These are phyloP conservation scores for Prosopis cineraria DNA, from an alignment of 306 rosid species.

Conservation along the genomic window DNA sequence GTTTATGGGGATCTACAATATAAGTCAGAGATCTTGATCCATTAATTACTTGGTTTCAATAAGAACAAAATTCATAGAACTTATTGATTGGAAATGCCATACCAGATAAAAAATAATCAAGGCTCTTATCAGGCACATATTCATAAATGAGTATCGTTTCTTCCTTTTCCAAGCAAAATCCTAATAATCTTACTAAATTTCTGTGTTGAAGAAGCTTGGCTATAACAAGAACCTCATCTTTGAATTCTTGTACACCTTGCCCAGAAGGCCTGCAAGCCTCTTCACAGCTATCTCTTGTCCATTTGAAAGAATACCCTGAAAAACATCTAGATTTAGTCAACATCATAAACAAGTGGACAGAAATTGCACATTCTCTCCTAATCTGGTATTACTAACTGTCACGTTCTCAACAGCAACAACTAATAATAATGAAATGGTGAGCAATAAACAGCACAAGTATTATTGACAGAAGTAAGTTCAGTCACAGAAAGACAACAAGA, in stretches of 20 bases:
- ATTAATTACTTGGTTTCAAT: not conserved
- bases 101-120: constrained; percentile 57
- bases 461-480: no score
- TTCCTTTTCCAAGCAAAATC: constrained; percentile 60
- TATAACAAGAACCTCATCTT: constrained; percentile 56
- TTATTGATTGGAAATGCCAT: not conserved
- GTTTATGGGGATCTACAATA: constrained; percentile 31
- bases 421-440: no score
- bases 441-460: no score
- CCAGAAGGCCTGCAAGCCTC: constrained; percentile 50
- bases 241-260: constrained; percentile 61
- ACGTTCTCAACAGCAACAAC: no score
- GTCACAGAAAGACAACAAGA: no score
- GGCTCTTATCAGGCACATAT: constrained; percentile 55
- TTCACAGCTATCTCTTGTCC: constrained; percentile 69
- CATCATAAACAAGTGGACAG: not conserved
- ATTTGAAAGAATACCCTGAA: constrained; percentile 51
- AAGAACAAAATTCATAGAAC: not conserved
- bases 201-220: constrained; percentile 69
- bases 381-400: no score
- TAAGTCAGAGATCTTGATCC: not conserved
- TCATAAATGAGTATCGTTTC: constrained; percentile 67
- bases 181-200: constrained; percentile 55
- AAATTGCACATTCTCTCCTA: not conserved
- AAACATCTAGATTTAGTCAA: not conserved